Conservation (phyloP, 2,329 filamentous ascomycete species). For the Nemania sp. region DNA sequence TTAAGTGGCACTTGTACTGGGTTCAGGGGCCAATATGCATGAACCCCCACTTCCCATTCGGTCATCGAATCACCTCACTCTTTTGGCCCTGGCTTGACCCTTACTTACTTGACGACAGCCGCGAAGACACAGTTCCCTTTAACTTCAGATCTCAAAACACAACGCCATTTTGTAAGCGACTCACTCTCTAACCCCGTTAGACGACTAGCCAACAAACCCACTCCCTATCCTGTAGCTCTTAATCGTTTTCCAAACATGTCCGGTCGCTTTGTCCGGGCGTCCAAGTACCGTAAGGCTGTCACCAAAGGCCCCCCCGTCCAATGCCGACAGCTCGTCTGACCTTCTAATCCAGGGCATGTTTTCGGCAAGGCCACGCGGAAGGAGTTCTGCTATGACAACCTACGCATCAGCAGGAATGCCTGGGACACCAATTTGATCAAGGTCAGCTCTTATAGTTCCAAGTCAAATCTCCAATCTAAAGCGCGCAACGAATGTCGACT, state of each 20-base stretch:
- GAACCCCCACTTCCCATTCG: slow-evolving; percentile 29
- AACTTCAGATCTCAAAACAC: slow-evolving; percentile 26
- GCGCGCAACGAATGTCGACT: slow-evolving; percentile 34
- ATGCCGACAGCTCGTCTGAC: slow-evolving; percentile 46
- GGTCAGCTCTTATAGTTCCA: slow-evolving; percentile 60
- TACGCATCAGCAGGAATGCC: slow-evolving; percentile 96
- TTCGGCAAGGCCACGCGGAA: slow-evolving; percentile 96
- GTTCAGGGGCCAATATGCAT: slow-evolving; percentile 36
- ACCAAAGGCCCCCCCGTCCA: slow-evolving; percentile 39
- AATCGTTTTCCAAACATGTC: slow-evolving; percentile 59
- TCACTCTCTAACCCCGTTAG: background rate
- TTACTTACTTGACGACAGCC: slow-evolving; percentile 18
- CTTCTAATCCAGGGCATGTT: slow-evolving; percentile 80
- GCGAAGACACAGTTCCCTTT: slow-evolving; percentile 19
- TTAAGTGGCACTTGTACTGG: slow-evolving; percentile 3
- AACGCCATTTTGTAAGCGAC: slow-evolving; percentile 26
- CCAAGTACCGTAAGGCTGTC: slow-evolving; percentile 71
- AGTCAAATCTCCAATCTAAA: slow-evolving; percentile 7
- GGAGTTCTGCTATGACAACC: slow-evolving; percentile 98
- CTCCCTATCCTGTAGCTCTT: slow-evolving; percentile 24
- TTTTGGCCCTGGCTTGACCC: slow-evolving; percentile 18
- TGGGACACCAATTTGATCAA: slow-evolving; percentile 99
- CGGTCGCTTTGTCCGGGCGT: slow-evolving; percentile 75
- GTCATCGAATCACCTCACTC: slow-evolving; percentile 27
- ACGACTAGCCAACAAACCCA: slow-evolving; percentile 12